Evolutionary conservation across 2,329 filamentous ascomycete species (phyloP).

Genomic region (Pseudogymnoascus sp.): DNA sequence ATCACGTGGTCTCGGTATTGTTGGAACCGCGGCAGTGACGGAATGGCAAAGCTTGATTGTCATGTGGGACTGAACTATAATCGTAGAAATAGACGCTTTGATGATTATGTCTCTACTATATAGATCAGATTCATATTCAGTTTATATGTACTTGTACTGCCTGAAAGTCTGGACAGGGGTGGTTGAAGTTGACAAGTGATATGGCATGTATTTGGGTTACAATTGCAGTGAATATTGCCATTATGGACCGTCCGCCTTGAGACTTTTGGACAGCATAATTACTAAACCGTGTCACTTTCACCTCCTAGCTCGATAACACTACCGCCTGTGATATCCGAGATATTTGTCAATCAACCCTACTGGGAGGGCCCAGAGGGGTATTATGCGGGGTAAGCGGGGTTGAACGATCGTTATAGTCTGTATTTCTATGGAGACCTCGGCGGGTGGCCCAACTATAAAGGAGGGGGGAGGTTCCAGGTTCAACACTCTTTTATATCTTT

Average conservation of each 20-base stretch:
- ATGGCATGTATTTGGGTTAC: not conserved
- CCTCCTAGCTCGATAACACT: not conserved
- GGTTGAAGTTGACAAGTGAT: too few relatives aligned
- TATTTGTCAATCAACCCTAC: not conserved
- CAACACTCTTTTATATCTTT: not conserved
- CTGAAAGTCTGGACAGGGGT: not conserved
- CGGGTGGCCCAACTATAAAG: not conserved
- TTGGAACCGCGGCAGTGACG: not conserved
- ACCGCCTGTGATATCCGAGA: conserved; percentile 1
- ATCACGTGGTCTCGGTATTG: not conserved
- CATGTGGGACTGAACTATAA: not conserved
- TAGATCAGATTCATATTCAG: not conserved
- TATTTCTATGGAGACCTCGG: not conserved
- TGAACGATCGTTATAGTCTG: not conserved
- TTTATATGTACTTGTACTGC: not conserved
- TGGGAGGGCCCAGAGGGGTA: not conserved
- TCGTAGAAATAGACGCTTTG: not conserved
- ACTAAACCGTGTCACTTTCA: not conserved
- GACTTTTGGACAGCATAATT: too few relatives aligned
- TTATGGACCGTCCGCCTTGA: not conserved
- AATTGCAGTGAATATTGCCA: not conserved
- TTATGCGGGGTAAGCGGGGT: conserved; percentile 6
- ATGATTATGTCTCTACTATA: not conserved
- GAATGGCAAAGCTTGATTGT: not conserved
- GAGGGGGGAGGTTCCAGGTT: not conserved